Conservation (phyloP, 768 basidiomycete species). For the Mycena amicta region DNA sequence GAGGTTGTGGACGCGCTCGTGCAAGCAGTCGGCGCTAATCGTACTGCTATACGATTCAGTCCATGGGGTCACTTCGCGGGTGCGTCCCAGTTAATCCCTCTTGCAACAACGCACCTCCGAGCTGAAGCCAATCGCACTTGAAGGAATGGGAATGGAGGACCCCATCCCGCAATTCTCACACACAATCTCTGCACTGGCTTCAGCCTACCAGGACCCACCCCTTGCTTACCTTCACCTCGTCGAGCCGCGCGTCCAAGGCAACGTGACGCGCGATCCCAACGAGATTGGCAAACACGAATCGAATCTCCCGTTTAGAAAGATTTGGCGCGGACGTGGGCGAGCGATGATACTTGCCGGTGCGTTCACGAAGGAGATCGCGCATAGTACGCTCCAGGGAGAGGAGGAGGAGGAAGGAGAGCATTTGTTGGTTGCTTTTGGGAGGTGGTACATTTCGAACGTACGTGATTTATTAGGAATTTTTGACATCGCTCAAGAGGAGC, state of each 20-base stretch:
- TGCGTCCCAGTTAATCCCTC: not conserved
- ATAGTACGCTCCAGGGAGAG: not conserved
- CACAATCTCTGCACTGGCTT: not conserved
- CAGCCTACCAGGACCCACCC: not conserved
- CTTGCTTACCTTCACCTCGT: not conserved
- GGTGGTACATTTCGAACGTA: slow-evolving; percentile 19
- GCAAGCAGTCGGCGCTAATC: not conserved
- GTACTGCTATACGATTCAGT: not conserved
- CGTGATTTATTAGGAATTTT: too few relatives aligned
- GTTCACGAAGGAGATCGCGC: not conserved
- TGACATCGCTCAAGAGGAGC: not conserved
- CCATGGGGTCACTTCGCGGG: not conserved
- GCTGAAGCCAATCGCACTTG: slow-evolving; percentile 1
- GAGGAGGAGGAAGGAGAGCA: not conserved
- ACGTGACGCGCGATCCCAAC: not conserved
- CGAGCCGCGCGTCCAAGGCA: not conserved
- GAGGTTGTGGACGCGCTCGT: not conserved
- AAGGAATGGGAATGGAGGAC: slow-evolving; percentile 8
- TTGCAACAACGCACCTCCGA: not conserved
- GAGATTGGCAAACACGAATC: not conserved
- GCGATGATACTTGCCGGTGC: not conserved
- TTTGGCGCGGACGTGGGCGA: not conserved
- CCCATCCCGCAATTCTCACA: not conserved
- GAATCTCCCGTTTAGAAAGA: not conserved
- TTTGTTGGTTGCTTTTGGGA: slow-evolving; percentile 6